Evolutionary conservation across 1,139 yeast species (phyloP), one percentile per base, ranked within the genome.

Genomic region (Suhomyces atakaporum): DNA sequence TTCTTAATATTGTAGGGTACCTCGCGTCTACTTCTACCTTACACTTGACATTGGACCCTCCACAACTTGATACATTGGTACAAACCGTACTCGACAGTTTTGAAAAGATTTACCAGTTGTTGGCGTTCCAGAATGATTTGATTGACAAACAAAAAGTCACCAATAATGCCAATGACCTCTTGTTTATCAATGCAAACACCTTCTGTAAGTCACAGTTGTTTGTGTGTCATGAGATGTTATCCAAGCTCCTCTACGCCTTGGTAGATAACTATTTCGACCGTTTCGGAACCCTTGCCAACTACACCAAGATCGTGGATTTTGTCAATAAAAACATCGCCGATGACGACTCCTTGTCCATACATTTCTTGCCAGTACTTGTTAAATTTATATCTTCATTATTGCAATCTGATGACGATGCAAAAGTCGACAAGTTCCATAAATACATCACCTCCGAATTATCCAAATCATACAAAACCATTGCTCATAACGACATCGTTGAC

Each of bases 201-300:
- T 79, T 75, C 49, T 75, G 84, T 50, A 77, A 87, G 42, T 76
- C 76, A 35, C 80, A 79, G 47, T 62, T 86, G 22, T 72, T 79
- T 40, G 68, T 66, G 33, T 82, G 81, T 49, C 95, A 89, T 55
- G 96, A 87, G 49, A 55, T 73, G 3, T 61, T 90, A 42, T 84
- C 92, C 27, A 84, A 81, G 53, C 64, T 88, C 3, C 61, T 84
- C 20, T 78, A 57, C 51, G 78, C 83, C 9, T 57, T 74, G 35
- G 58, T 73, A 8, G 67, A 69, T 10, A 61, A 62, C 18, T 68
- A 70, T 27, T 46, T 55, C 16, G 49, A 65, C 3, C 45, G 63
- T 5, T 60, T 56, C 28, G 70, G 66, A 12, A 51, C 64, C 1
- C 37, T 57, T 8, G 46, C 48, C 3, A 62, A 66, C 25, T 73